Evolutionary conservation across 192 early-diverging fungal species (phyloP).

Genomic region (Chytriomyces hyalinus): DNA sequence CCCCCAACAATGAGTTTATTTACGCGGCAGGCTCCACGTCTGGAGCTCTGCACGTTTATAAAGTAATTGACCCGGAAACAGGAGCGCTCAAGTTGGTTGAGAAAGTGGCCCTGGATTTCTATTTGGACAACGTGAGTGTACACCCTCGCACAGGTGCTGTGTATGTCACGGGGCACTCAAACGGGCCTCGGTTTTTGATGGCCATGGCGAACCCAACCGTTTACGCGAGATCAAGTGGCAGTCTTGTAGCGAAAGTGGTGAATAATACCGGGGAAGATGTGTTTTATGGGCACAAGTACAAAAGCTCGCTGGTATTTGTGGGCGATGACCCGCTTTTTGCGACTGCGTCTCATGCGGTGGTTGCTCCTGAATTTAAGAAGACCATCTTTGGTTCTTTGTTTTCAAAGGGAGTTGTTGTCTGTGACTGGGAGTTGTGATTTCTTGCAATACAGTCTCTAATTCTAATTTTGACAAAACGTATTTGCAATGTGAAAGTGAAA

Average conservation of each 20-base stretch:
- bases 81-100: conserved; percentile 21
- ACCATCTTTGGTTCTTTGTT: conserved; percentile 20
- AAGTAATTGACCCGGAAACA: neutral
- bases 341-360: conserved; percentile 6
- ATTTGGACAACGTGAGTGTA: conserved; percentile 16
- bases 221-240: neutral
- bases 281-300: conserved; percentile 32
- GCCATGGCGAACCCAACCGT: neutral
- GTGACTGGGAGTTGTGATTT: conserved; percentile 13
- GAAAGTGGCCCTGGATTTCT: conserved; percentile 9
- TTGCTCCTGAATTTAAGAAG: neutral
- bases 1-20: neutral
- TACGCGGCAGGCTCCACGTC: neutral
- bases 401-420: conserved; percentile 5
- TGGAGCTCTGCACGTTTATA: conserved; percentile 1
- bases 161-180: neutral
- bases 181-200: neutral
- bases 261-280: conserved; percentile 30
- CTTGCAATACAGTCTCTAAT: too few relatives aligned
- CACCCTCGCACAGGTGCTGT: conserved; percentile 12
- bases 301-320: conserved; percentile 10
- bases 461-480: too few relatives aligned
- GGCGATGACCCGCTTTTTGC: conserved; percentile 11
- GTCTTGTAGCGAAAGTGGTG: neutral
- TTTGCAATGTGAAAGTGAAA: too few relatives aligned